A percentile compares a stretch with the other conserved stretches of the same genome.
Conservation (phyloP, 768 basidiomycete genomes). For the Trametes villosa region DNA sequence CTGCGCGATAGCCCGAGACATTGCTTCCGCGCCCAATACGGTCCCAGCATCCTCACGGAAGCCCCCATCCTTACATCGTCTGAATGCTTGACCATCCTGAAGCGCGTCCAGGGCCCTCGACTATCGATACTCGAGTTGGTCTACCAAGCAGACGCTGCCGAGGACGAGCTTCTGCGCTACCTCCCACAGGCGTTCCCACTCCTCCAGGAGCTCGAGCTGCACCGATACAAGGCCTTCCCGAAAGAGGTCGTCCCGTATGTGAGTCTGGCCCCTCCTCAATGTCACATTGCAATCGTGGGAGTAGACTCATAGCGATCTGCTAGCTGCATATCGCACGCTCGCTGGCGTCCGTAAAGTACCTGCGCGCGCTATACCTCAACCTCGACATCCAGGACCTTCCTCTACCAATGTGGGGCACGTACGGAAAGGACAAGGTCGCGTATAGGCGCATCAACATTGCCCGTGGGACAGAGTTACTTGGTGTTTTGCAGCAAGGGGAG, state of each 20-base stretch:
- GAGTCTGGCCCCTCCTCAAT: background rate
- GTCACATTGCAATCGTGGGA: background rate
- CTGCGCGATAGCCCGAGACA: background rate
- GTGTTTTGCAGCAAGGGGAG: too few relatives aligned
- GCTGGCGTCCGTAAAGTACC: background rate
- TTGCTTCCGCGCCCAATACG: background rate
- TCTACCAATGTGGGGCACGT: too few relatives aligned
- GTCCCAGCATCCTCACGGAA: background rate
- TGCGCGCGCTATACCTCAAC: background rate
- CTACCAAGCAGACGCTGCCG: background rate
- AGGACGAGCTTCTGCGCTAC: background rate
- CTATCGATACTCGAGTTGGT: background rate
- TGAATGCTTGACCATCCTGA: background rate
- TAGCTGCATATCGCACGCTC: background rate
- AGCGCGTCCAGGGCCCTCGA: background rate
- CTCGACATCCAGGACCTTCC: background rate
- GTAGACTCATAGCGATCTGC: background rate
- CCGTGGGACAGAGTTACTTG: too few relatives aligned
- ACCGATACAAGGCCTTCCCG: background rate
- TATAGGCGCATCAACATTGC: too few relatives aligned
- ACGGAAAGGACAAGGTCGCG: too few relatives aligned
- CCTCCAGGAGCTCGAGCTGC: background rate
- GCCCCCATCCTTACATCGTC: background rate
- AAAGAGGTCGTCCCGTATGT: background rate
- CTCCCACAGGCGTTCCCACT: background rate